Conservation (phyloP, 352 stramenopile genomes). For the Pythium insidiosum region DNA sequence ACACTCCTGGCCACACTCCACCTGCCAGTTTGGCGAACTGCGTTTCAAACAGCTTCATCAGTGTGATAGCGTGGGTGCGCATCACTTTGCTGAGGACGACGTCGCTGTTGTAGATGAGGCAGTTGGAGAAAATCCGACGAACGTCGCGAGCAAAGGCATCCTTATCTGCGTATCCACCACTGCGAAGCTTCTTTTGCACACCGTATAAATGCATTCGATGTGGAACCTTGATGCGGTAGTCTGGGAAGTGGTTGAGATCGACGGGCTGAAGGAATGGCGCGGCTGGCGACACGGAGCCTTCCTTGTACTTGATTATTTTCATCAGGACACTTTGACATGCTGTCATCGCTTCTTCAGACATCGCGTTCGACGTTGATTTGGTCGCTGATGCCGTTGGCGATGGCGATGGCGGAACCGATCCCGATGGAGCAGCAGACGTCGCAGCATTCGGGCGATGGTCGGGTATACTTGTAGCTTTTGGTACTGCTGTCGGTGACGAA, state of each 20-base stretch:
- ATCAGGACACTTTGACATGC: conserved; percentile 60
- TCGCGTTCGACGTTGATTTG: no score
- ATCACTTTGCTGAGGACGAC: conserved; percentile 79
- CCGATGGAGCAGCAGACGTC: no score
- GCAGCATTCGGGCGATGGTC: no score
- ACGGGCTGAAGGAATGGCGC: conserved; percentile 77
- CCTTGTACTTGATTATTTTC: conserved; percentile 85
- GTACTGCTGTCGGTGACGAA: no score
- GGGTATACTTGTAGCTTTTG: no score
- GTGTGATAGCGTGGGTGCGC: conserved; percentile 70
- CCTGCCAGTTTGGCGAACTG: conserved; percentile 68
- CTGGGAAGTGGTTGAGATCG: conserved; percentile 72
- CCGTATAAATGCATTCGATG: conserved; percentile 82
- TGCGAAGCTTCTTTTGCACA: conserved; percentile 79
- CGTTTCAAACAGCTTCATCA: conserved; percentile 79
- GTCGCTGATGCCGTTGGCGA: neutral
- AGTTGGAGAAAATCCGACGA: conserved; percentile 84
- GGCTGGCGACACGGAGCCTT: conserved; percentile 56
- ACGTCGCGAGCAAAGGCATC: conserved; percentile 72
- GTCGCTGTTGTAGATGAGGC: conserved; percentile 84
- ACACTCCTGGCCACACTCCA: conserved; percentile 51
- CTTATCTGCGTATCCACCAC: conserved; percentile 50
- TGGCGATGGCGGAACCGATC: no score
- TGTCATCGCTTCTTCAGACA: conserved; percentile 43
- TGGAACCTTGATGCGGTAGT: conserved; percentile 81